Percentiles rank a stretch among this genome's conserved stretches.
These are phyloP conservation scores for Auricularia sp. DNA, from an alignment of 768 basidiomycete genomes.

Conservation along the genomic window DNA sequence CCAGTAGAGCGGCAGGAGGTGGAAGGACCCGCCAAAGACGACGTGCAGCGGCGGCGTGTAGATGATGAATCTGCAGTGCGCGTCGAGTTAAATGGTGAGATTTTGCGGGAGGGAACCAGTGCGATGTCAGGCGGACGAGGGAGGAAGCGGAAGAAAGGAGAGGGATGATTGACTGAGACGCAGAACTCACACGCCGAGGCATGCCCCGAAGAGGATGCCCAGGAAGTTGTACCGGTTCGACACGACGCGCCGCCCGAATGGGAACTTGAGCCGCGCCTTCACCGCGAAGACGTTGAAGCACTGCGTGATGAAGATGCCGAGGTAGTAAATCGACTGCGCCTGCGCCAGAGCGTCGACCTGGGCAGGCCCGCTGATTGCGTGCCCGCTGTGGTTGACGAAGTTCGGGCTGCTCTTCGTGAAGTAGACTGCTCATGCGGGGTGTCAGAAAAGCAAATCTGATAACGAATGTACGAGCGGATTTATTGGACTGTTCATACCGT, in stretches of 20 bases:
- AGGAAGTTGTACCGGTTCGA: constrained; percentile 55
- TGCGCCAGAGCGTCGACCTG: constrained; percentile 51
- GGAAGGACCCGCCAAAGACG: constrained; percentile 53
- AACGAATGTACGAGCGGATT: neutral
- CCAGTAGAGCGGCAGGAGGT: constrained; percentile 56
- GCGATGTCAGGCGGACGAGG: too few relatives aligned
- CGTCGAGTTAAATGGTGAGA: too few relatives aligned
- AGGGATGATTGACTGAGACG: too few relatives aligned
- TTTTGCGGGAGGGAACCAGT: too few relatives aligned
- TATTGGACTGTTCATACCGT: constrained; percentile 2
- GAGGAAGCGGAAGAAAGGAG: too few relatives aligned
- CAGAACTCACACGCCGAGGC: constrained; percentile 51
- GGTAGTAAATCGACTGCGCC: constrained; percentile 57
- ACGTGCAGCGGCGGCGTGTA: constrained; percentile 61
- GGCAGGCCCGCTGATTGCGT: constrained; percentile 30
- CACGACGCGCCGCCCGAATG: constrained; percentile 48
- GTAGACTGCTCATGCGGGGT: constrained; percentile 24
- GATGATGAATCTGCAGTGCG: neutral
- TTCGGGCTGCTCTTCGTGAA: constrained; percentile 39
- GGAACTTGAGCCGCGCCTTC: constrained; percentile 50
- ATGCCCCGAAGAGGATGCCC: constrained; percentile 51
- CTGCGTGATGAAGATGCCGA: constrained; percentile 58
- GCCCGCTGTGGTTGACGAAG: constrained; percentile 46
- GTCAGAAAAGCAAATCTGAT: neutral
- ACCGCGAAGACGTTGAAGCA: constrained; percentile 67